These are phyloP conservation scores for Penicillium salamii DNA, from an alignment of 495 filamentous ascomycete species.

Conservation along the genomic window DNA sequence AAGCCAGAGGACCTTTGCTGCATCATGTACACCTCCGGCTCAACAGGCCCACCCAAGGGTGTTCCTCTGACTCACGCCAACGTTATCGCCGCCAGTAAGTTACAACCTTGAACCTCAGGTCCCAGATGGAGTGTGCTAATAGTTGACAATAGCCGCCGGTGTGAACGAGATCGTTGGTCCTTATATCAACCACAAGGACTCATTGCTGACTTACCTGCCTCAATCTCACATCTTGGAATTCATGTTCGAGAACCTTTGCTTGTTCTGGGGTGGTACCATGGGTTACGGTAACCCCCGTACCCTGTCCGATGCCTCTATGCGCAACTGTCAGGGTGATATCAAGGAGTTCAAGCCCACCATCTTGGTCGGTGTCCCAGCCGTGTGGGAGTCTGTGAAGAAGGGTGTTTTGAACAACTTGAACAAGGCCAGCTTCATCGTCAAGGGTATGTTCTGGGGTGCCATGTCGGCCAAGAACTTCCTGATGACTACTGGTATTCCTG, in stretches of 20 bases:
- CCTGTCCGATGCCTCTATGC: conserved; percentile 82
- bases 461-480: conserved; percentile 80
- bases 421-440: conserved; percentile 66
- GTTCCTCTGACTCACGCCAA: conserved; percentile 87
- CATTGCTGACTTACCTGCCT: conserved; percentile 86
- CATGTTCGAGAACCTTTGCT: conserved; percentile 89
- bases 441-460: conserved; percentile 90
- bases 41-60: conserved; percentile 95
- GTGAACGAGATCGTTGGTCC: conserved; percentile 80
- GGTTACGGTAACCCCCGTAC: conserved; percentile 95
- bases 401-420: conserved; percentile 87
- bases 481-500: conserved; percentile 72
- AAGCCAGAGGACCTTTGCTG: conserved; percentile 86
- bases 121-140: background rate
- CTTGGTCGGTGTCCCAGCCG: conserved; percentile 91
- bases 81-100: conserved; percentile 82
- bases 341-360: conserved; percentile 89
- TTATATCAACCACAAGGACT: conserved; percentile 84
- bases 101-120: background rate
- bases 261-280: conserved; percentile 96
- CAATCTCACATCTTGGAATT: conserved; percentile 95
- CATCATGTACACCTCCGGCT: conserved; percentile 99
- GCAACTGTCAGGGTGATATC: conserved; percentile 95
- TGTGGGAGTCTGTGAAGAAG: conserved; percentile 98
- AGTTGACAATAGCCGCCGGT: conserved; percentile 65